phyloP scores from a whole-genome alignment of 352 stramenopile species.

The Blastocystis hominis region DNA sequence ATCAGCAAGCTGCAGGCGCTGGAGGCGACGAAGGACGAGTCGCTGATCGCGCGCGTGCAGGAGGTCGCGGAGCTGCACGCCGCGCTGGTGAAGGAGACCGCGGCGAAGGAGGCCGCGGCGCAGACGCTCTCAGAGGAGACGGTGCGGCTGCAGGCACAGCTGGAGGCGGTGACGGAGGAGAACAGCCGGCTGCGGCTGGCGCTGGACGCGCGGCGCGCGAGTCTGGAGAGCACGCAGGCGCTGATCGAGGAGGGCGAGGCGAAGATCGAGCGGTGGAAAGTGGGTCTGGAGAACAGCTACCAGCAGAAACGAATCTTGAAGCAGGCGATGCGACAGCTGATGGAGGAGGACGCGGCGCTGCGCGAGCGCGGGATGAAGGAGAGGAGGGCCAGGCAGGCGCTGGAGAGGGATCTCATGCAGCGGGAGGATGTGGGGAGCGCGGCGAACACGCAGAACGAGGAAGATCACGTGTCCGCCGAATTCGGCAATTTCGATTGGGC shows the following conservation, averaged over 20 bases:
- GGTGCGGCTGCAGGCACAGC: constrained; percentile 6
- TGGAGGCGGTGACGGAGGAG: constrained; percentile 12
- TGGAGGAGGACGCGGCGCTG: not conserved
- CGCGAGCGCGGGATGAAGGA: not conserved
- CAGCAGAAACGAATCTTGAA: constrained; percentile 38
- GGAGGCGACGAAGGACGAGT: not conserved
- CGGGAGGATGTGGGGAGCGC: not conserved
- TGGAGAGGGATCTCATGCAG: constrained; percentile 4
- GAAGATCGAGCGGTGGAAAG: constrained; percentile 3
- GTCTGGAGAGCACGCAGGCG: not conserved
- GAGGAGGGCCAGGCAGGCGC: not conserved
- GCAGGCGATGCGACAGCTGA: not conserved
- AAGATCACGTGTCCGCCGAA: not conserved
- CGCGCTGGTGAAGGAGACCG: not conserved
- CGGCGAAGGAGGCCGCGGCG: not conserved
- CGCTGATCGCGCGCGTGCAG: not conserved
- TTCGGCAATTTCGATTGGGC: constrained; percentile 35
- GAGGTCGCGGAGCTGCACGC: not conserved
- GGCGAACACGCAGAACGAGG: not conserved
- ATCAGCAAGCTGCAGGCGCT: not conserved
- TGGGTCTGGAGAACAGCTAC: constrained; percentile 12
- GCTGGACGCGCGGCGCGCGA: not conserved
- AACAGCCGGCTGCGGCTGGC: not conserved
- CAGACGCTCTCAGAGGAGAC: not conserved
- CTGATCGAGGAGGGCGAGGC: not conserved